phyloP scores from a whole-genome alignment of 2,329 filamentous ascomycete genomes.

The Aureobasidium namibiae region DNA sequence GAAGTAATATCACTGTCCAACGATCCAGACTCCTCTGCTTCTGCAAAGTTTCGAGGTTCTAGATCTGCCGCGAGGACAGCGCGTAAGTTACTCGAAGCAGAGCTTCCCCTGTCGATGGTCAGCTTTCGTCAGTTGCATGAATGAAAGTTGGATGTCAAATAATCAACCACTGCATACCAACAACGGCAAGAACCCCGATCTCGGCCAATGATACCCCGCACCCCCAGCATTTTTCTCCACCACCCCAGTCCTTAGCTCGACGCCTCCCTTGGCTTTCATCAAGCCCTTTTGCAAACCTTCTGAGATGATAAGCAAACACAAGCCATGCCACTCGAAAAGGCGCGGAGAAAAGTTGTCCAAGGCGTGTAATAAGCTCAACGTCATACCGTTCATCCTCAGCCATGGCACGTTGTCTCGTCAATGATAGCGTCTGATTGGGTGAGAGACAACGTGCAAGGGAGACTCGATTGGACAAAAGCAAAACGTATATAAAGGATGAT shows the following conservation, averaged over 20 bases:
- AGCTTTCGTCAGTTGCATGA: not conserved
- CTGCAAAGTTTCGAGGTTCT: not conserved
- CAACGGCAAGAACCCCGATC: not conserved
- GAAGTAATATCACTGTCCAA: not conserved
- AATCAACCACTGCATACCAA: not conserved
- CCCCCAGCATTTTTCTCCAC: not conserved
- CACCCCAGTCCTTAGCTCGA: not conserved
- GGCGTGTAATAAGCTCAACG: not conserved
- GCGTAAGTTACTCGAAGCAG: not conserved
- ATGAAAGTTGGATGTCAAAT: not conserved
- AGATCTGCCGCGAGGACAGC: not conserved
- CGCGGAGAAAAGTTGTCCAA: not conserved
- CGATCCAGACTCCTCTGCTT: not conserved
- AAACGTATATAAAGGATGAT: slow-evolving; percentile 3
- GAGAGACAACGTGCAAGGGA: not conserved
- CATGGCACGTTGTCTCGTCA: not conserved
- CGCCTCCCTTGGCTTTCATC: too few species aligned
- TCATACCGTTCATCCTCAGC: not conserved
- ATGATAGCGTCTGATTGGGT: not conserved
- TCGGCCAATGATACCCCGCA: not conserved
- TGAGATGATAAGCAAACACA: not conserved
- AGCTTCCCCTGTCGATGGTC: not conserved
- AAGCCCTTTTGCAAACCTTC: not conserved
- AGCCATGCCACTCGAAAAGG: not conserved
- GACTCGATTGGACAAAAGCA: not conserved